Percentiles rank a stretch among this genome's conserved stretches.
These are phyloP conservation scores for Neurospora intermedia DNA, from an alignment of 495 filamentous ascomycete species.

Conservation along the genomic window DNA sequence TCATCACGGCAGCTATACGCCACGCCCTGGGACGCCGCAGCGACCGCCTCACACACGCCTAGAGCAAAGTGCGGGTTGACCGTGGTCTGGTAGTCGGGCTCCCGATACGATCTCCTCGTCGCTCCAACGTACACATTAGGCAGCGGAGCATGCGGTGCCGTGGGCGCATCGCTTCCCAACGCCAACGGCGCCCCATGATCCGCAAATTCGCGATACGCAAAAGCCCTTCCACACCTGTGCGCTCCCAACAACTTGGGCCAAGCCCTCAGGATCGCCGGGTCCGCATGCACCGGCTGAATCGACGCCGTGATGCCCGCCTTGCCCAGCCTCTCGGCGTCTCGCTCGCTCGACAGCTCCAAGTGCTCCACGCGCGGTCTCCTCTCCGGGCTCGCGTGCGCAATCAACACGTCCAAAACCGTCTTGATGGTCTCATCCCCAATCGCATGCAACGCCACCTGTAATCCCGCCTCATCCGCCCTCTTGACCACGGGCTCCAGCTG, in stretches of 20 bases:
- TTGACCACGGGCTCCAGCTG: constrained; percentile 44
- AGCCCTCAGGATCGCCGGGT: constrained; percentile 49
- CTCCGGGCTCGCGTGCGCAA: constrained; percentile 31
- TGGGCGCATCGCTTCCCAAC: constrained; percentile 51
- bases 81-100: constrained; percentile 34
- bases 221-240: constrained; percentile 42
- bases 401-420: constrained; percentile 45
- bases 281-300: constrained; percentile 54
- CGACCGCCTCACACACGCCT: constrained; percentile 38
- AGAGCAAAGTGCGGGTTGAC: constrained; percentile 46
- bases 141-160: constrained; percentile 45
- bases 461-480: constrained; percentile 39
- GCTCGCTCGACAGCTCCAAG: constrained; percentile 44
- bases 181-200: constrained; percentile 43
- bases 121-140: constrained; percentile 50
- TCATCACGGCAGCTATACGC: constrained; percentile 52
- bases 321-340: constrained; percentile 43
- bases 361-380: constrained; percentile 52
- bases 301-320: constrained; percentile 48
- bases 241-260: constrained; percentile 47
- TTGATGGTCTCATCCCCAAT: constrained; percentile 51
- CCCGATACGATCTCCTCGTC: constrained; percentile 43
- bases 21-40: constrained; percentile 45
- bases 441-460: constrained; percentile 57
- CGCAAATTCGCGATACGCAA: constrained; percentile 51